phyloP scores from a whole-genome alignment of 2,329 filamentous ascomycete genomes.

The Zymoseptoria ardabiliae region DNA sequence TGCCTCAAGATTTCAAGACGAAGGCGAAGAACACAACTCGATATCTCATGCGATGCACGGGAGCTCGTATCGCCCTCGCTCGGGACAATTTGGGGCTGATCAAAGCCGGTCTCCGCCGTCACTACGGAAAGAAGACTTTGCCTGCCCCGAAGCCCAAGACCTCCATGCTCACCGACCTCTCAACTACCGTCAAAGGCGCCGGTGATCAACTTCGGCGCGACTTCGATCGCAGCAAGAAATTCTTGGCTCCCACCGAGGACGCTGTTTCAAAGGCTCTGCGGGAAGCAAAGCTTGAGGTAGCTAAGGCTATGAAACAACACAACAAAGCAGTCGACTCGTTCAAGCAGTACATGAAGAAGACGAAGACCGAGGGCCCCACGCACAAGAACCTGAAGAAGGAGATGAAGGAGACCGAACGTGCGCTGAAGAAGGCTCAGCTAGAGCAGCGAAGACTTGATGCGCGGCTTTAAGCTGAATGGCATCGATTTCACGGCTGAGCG shows the following conservation, averaged over 20 bases:
- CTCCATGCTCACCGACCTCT: background rate
- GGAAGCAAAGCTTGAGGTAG: background rate
- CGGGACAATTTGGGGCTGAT: background rate
- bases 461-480: too few species aligned
- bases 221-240: background rate
- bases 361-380: background rate
- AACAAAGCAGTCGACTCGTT: background rate
- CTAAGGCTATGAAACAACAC: background rate
- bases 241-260: background rate
- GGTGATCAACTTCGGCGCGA: background rate
- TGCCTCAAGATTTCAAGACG: background rate
- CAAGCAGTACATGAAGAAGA: background rate
- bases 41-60: background rate
- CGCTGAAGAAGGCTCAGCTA: background rate
- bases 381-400: background rate
- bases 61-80: background rate
- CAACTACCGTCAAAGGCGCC: background rate
- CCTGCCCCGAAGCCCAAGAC: background rate
- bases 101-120: background rate
- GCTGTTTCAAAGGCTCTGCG: background rate
- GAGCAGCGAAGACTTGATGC: background rate
- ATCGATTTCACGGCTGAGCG: too few species aligned
- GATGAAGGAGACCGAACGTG: background rate
- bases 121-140: background rate
- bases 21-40: background rate